Percentiles rank a stretch among this genome's conserved stretches.
phyloP scores from a whole-genome alignment of 495 filamentous ascomycete genomes.

The Talaromyces liani region DNA sequence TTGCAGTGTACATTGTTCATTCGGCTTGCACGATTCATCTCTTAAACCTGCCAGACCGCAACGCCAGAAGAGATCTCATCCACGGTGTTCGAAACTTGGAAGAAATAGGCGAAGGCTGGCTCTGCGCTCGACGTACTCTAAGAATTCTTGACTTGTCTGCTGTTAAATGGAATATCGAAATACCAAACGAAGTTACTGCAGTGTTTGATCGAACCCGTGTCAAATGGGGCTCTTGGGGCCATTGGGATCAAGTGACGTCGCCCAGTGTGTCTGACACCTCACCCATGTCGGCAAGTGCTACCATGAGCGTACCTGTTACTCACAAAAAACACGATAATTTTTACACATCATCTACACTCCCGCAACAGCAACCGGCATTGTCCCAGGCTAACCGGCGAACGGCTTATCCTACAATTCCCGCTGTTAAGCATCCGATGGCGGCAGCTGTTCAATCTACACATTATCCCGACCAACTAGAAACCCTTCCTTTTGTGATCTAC shows the following conservation, averaged over 20 bases:
- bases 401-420: background rate
- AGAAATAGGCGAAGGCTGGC: slow-evolving; percentile 93
- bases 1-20: slow-evolving; percentile 91
- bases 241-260: slow-evolving; percentile 33
- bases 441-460: background rate
- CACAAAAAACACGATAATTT: slow-evolving; percentile 15
- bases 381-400: background rate
- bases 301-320: slow-evolving; percentile 3
- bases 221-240: slow-evolving; percentile 46
- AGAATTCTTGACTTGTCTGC: slow-evolving; percentile 80
- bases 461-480: background rate
- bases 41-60: slow-evolving; percentile 85
- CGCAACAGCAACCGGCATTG: slow-evolving; percentile 5
- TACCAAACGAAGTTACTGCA: slow-evolving; percentile 73
- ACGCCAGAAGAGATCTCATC: slow-evolving; percentile 77
- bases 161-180: slow-evolving; percentile 75
- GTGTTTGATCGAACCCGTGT: slow-evolving; percentile 60
- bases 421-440: background rate
- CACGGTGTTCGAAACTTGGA: slow-evolving; percentile 90
- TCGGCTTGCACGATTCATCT: slow-evolving; percentile 91
- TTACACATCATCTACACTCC: slow-evolving; percentile 9
- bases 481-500: background rate
- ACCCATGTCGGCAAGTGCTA: slow-evolving; percentile 12
- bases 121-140: slow-evolving; percentile 78
- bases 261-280: slow-evolving; percentile 29